Conservation (phyloP, 1,139 yeast genomes). For the Candida freyschussii region DNA sequence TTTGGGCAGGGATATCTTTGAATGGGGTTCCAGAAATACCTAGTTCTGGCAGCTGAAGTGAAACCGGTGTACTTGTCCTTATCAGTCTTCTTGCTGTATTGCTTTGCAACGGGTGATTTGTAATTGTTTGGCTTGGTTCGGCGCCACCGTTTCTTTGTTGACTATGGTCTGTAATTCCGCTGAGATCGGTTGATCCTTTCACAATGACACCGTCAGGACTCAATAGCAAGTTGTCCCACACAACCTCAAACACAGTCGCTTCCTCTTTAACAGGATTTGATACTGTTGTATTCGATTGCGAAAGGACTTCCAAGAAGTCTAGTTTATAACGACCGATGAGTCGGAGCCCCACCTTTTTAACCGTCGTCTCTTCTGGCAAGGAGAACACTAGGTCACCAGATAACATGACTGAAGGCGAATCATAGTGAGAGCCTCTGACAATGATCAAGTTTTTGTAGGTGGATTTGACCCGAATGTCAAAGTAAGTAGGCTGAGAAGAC, state of each 20-base stretch:
- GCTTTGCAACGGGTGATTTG: constrained; percentile 1
- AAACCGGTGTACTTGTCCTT: constrained; percentile 23
- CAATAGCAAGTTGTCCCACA: constrained; percentile 57
- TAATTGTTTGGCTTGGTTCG: constrained; percentile 3
- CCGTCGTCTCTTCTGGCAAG: constrained; percentile 45
- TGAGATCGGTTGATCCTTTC: constrained; percentile 35
- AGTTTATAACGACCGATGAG: constrained; percentile 51
- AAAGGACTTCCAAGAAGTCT: constrained; percentile 44
- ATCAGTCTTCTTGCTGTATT: constrained; percentile 16
- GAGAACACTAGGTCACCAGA: constrained; percentile 56
- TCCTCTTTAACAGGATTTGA: constrained; percentile 48
- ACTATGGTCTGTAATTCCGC: too few relatives aligned
- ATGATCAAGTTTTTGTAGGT: constrained; percentile 50
- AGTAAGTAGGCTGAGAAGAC: constrained; percentile 9
- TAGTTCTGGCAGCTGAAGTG: constrained; percentile 24
- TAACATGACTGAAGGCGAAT: constrained; percentile 48
- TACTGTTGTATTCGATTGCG: constrained; percentile 32
- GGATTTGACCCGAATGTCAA: constrained; percentile 36
- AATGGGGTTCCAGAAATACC: constrained; percentile 36
- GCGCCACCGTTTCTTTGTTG: background rate
- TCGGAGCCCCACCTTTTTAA: constrained; percentile 42
- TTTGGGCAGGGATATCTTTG: constrained; percentile 24
- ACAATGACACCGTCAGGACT: constrained; percentile 40
- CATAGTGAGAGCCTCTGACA: constrained; percentile 54
- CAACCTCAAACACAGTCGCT: constrained; percentile 44